Evolutionary conservation across 805 yeast species (phyloP), one percentile per base, ranked within the genome.

Genomic region (Yamadazyma nakazawae): DNA sequence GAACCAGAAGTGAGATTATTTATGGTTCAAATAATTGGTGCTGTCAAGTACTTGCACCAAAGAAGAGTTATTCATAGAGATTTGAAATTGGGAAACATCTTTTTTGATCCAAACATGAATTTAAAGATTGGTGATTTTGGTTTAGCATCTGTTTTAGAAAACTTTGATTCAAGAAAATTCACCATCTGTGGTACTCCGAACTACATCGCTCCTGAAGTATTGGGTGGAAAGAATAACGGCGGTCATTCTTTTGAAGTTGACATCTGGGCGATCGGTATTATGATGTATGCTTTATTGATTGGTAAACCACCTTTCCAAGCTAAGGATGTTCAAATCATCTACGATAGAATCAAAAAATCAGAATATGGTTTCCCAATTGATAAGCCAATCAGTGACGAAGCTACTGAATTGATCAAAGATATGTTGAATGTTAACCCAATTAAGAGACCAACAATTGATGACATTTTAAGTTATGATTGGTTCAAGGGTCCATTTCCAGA

Each of bases 291-390:
- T 8, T 77, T 94, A 67, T 74, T 94, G 42, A 76, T 86, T 49
- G 98, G 98, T 32, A 90, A 89, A 64, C 99, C 99, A 12, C 99
- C 99, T 1, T 94, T 94, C 72, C 99, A 94, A 70, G 88, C 96
- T 32, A 88, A 89, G 61, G 97, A 91, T 63, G 97, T 94, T 39
- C 84, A 89, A 57, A 81, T 85, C 47, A 94, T 94, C 54, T 94
- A 94, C 68, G 95, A 89, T 60, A 80, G 96, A 68, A 94, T 94
- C 63, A 89, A 90, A 65, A 75, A 78, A 48, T 84, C 85, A 48
- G 96, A 89, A 50, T 89, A 82, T 62, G 66, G 68, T 34, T 92
- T 91, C 66, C 99, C 98, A 16, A 72, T 70, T 16, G 84, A 81
- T 47, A 75, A 76, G 53, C 80, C 80, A 56, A 79, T 87, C 35